A percentile compares a stretch with the other conserved stretches of the same genome.
Evolutionary conservation across 1,284 basidiomycete genomes (phyloP).

Genomic region (Bjerkandera adusta): DNA sequence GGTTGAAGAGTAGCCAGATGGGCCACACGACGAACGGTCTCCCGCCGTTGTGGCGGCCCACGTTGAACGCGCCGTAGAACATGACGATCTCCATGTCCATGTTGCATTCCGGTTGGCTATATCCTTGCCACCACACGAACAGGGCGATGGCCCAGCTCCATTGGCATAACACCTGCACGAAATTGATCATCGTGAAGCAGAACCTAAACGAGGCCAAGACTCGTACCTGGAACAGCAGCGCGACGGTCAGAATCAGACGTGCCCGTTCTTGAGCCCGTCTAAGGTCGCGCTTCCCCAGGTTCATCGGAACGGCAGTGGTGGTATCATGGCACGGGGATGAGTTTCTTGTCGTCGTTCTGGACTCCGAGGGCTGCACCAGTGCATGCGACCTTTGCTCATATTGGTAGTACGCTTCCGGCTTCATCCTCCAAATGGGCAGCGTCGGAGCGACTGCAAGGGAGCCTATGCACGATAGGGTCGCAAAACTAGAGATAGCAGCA

Average conservation of each 20-base stretch:
- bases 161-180: slow-evolving; percentile 25
- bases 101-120: slow-evolving; percentile 21
- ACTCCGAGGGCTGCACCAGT: slow-evolving; percentile 15
- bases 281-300: slow-evolving; percentile 18
- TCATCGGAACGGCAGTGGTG: slow-evolving; percentile 12
- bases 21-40: slow-evolving; percentile 26
- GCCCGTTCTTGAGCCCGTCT: slow-evolving; percentile 22
- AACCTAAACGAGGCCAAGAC: too few relatives aligned
- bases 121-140: slow-evolving; percentile 25
- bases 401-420: slow-evolving; percentile 22
- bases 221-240: slow-evolving; percentile 25
- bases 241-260: slow-evolving; percentile 26
- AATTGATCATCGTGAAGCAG: not conserved
- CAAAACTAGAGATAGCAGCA: too few relatives aligned
- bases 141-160: slow-evolving; percentile 28
- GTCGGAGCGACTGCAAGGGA: slow-evolving; percentile 29
- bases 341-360: slow-evolving; percentile 3
- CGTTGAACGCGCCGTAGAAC: slow-evolving; percentile 21
- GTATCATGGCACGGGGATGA: too few relatives aligned
- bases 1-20: slow-evolving; percentile 28
- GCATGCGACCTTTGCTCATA: slow-evolving; percentile 20
- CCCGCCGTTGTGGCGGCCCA: slow-evolving; percentile 2
- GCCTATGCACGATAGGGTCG: slow-evolving; percentile 30
- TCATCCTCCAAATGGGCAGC: slow-evolving; percentile 28
- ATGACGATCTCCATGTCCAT: slow-evolving; percentile 21